These are phyloP conservation scores for Corylus avellana DNA, from an alignment of 306 rosid species.

Conservation along the genomic window DNA sequence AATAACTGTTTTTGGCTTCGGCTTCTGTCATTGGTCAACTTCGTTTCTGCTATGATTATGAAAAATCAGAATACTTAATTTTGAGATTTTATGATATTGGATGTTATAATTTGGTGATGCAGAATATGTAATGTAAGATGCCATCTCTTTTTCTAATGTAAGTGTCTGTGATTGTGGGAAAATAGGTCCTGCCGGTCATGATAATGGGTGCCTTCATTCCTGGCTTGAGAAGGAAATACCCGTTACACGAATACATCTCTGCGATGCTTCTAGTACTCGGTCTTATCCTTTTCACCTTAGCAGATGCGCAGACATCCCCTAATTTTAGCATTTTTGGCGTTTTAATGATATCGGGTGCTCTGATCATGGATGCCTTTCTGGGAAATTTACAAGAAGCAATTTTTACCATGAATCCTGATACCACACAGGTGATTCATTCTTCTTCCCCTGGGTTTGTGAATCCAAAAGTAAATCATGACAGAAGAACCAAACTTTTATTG, in stretches of 20 bases:
- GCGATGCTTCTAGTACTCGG: constrained; percentile 58
- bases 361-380: constrained; percentile 63
- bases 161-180: neutral
- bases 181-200: constrained; percentile 69
- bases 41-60: neutral
- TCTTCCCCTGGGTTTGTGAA: neutral
- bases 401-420: constrained; percentile 56
- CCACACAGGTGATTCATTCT: constrained; percentile 47
- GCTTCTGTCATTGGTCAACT: neutral
- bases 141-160: neutral
- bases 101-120: neutral
- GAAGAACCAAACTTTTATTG: too few species aligned
- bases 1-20: neutral
- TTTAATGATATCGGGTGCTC: constrained; percentile 58
- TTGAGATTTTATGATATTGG: neutral
- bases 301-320: constrained; percentile 69
- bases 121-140: neutral
- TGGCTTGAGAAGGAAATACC: constrained; percentile 65
- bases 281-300: constrained; percentile 62
- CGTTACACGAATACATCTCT: constrained; percentile 54
- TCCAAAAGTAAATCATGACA: neutral
- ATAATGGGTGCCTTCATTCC: constrained; percentile 66
- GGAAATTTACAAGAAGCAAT: constrained; percentile 74
- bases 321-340: constrained; percentile 55
- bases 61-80: neutral